Evolutionary conservation across 192 early-diverging fungal genomes (phyloP).

Genomic region (Mortierella hygrophila): DNA sequence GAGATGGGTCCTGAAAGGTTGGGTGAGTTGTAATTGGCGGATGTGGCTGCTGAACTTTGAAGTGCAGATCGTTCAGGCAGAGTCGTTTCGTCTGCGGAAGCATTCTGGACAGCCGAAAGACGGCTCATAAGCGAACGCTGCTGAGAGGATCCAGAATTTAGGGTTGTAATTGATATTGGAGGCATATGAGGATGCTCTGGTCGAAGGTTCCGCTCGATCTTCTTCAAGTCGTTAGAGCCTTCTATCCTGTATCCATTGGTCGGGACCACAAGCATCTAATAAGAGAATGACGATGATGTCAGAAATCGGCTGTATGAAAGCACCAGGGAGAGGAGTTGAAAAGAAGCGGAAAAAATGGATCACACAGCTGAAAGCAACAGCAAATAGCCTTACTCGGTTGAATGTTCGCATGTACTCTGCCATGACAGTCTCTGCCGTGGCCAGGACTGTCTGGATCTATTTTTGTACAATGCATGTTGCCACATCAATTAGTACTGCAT

Average conservation of each 20-base stretch:
- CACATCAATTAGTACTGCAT: background rate
- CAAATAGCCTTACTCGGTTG: slow-evolving; percentile 24
- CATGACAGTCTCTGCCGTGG: slow-evolving; percentile 17
- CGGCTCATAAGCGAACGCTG: slow-evolving; percentile 24
- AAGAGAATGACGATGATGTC: background rate
- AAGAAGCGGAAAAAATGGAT: background rate
- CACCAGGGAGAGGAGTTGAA: background rate
- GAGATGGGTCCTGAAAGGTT: background rate
- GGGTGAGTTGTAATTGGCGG: background rate
- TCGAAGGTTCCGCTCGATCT: slow-evolving; percentile 20
- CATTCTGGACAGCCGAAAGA: slow-evolving; percentile 1
- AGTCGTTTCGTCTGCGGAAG: background rate
- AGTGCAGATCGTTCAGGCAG: background rate
- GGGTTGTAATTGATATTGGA: background rate
- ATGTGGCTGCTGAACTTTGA: background rate
- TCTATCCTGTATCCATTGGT: slow-evolving; percentile 40
- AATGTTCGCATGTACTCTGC: slow-evolving; percentile 31
- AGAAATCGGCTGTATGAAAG: background rate
- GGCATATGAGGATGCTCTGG: background rate
- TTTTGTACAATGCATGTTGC: background rate
- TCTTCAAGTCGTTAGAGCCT: slow-evolving; percentile 41
- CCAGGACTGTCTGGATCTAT: slow-evolving; percentile 17
- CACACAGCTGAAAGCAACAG: background rate
- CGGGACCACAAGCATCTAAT: slow-evolving; percentile 36
- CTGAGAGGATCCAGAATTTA: background rate